These are phyloP conservation scores for Hypoxylon sp. DNA, from an alignment of 2,329 filamentous ascomycete species.

Conservation along the genomic window DNA sequence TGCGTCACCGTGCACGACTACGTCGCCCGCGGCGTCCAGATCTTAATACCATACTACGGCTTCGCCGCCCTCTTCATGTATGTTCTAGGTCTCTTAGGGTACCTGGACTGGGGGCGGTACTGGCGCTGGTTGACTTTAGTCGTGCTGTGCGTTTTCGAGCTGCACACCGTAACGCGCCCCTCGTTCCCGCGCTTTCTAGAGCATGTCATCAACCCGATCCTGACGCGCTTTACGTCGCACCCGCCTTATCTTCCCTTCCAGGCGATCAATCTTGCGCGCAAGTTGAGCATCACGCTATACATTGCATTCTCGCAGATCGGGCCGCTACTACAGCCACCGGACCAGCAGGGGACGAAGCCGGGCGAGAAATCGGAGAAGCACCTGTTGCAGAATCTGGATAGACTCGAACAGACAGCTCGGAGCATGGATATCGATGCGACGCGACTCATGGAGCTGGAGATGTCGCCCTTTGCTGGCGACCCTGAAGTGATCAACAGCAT, in stretches of 20 bases:
- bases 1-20: conserved; percentile 80
- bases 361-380: conserved; percentile 61
- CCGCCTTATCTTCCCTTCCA: conserved; percentile 87
- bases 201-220: conserved; percentile 59
- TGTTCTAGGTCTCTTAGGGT: conserved; percentile 73
- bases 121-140: conserved; percentile 73
- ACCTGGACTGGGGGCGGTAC: conserved; percentile 75
- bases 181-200: conserved; percentile 62
- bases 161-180: conserved; percentile 68
- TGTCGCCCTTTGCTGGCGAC: conserved; percentile 85
- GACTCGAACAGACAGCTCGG: conserved; percentile 71
- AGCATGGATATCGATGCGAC: conserved; percentile 77
- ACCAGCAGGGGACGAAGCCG: conserved; percentile 46
- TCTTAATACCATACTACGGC: conserved; percentile 72
- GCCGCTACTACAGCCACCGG: conserved; percentile 68
- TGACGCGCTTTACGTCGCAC: conserved; percentile 58
- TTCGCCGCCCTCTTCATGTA: conserved; percentile 70
- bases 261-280: conserved; percentile 79
- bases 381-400: conserved; percentile 73
- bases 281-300: conserved; percentile 81
- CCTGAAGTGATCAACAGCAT: conserved; percentile 72
- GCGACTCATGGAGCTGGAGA: conserved; percentile 80
- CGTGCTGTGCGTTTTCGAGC: conserved; percentile 68
- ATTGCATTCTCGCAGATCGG: conserved; percentile 87
- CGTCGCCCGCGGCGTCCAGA: conserved; percentile 72